These are phyloP conservation scores for Cyclanthera cordifolia DNA, from an alignment of 306 rosid genomes.

Conservation along the genomic window DNA sequence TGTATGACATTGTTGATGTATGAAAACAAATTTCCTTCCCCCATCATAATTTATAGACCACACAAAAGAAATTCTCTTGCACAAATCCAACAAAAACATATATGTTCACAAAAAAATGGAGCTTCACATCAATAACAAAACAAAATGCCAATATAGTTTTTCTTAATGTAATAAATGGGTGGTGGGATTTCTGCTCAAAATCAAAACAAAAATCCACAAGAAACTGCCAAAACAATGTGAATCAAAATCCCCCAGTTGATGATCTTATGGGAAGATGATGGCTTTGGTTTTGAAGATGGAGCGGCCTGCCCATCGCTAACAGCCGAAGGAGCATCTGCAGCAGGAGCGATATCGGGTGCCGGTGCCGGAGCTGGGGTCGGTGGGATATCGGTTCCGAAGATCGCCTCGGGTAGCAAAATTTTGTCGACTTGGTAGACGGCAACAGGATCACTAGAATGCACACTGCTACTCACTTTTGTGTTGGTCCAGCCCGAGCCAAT, in stretches of 20 bases:
- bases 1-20: too few relatives aligned
- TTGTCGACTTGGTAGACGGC: conserved; percentile 71
- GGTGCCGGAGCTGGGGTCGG: conserved; percentile 87
- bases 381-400: conserved; percentile 89
- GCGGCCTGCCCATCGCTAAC: conserved; percentile 31
- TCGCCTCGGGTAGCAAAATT: conserved; percentile 86
- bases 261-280: conserved; percentile 45
- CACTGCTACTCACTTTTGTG: conserved; percentile 76
- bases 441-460: conserved; percentile 75
- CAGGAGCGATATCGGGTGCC: conserved; percentile 54
- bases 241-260: conserved; percentile 43
- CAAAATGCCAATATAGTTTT: conserved; percentile 31
- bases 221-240: conserved; percentile 44
- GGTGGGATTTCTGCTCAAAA: conserved; percentile 29
- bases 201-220: conserved; percentile 40
- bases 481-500: conserved; percentile 64
- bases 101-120: conserved; percentile 45
- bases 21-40: too few relatives aligned
- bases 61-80: conserved; percentile 29
- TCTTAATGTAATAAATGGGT: conserved; percentile 25
- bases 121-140: conserved; percentile 33
- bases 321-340: conserved; percentile 54
- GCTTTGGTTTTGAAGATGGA: conserved; percentile 31
- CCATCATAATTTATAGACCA: too few relatives aligned
- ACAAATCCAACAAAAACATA: conserved; percentile 32